These are phyloP conservation scores for Aegilops bicornis DNA, from an alignment of 176 grass and related monocot species.

Conservation along the genomic window DNA sequence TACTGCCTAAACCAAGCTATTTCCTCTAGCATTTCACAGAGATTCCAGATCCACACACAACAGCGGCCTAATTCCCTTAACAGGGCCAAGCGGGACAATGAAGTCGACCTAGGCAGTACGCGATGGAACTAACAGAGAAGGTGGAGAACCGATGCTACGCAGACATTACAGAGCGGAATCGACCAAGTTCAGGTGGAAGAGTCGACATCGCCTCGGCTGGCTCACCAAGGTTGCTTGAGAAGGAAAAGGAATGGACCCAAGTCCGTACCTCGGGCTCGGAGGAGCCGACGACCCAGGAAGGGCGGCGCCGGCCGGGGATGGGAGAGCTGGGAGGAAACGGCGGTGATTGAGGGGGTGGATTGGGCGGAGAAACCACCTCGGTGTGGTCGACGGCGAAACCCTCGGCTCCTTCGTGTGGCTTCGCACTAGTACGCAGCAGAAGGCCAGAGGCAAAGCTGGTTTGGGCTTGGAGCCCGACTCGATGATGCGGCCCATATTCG, in stretches of 20 bases:
- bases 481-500: too few relatives aligned
- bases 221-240: not conserved
- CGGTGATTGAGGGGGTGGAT: not conserved
- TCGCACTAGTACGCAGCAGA: too few relatives aligned
- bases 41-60: not conserved
- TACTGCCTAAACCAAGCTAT: not conserved
- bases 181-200: too few relatives aligned
- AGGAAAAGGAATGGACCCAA: not conserved
- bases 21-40: not conserved
- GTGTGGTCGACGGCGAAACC: not conserved
- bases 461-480: not conserved
- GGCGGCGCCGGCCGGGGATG: not conserved
- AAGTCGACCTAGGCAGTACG: too few relatives aligned
- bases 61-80: not conserved
- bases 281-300: not conserved
- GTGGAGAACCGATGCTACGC: too few relatives aligned
- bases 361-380: not conserved
- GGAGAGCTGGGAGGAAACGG: not conserved
- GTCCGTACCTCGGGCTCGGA: not conserved
- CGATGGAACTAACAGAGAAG: too few relatives aligned
- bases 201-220: not conserved
- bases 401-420: not conserved
- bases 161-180: too few relatives aligned
- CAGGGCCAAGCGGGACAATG: not conserved
- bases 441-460: too few relatives aligned